Base-by-base conservation (phyloP, 164 flowering plant species). In the Magnolia sinica region DNA sequence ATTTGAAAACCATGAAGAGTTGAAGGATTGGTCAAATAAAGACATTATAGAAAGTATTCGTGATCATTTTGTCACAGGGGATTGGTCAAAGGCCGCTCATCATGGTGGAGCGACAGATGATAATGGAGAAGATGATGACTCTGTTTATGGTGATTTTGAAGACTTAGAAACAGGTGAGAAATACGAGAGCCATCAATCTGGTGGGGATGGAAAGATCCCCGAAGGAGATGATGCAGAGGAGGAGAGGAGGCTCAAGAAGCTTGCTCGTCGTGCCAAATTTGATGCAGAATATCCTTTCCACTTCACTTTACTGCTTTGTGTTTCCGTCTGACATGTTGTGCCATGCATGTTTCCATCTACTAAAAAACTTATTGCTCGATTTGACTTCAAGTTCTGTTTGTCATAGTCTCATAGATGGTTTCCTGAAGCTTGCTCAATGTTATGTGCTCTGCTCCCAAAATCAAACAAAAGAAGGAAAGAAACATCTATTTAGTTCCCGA, bases 261-360 rank as follows among this genome's bases (percentile, higher is more conserved):
- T 94, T 77, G 97, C 98, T 31, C 87, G 83, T n/a, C 98, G 93
- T 79, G 98, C 95, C 76, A 88, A 89, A 78, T 94, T 96, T 86
- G 95, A 94, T 85, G 71, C 94, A 75, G 83, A 90, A 90, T 94
- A 93, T 95, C 98, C 96, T 91, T 87, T 81, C 52, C 27, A 6
- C 22, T 45, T 73, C 58, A 11, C 64, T 68, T 49, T 74, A 37
- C 27, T 13, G 37, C 27, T 59, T 29, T 45, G 7, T 55, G 18
- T 55, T 55, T 55, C 13, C 61, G 13, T 55, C 61, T 16, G 16
- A 55, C 18, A 55, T 9, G 13, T 55, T 55, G 61, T 55, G 61
- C 45, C 45, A 37, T 37, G 45, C 45, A 37, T 37, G 45, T 37
- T 37, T 37, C 45, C 7, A 5, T 37, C 45, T 37, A 37, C 0